phyloP scores from a whole-genome alignment of 2,329 filamentous ascomycete species.

The Ceratocystis colombiana region DNA sequence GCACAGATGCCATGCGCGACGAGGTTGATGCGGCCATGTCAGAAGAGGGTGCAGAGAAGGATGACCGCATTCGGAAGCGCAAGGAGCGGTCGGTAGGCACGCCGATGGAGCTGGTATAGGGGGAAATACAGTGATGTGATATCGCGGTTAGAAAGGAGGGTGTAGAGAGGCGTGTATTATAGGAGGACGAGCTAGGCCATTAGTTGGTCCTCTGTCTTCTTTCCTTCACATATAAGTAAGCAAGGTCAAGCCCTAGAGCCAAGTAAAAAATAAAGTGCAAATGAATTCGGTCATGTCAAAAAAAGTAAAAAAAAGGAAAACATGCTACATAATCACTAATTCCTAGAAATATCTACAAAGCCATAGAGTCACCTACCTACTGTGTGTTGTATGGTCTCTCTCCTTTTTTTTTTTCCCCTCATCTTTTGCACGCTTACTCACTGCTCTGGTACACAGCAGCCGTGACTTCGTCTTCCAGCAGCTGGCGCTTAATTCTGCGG shows the following conservation, averaged over 20 bases:
- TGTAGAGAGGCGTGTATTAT: background rate
- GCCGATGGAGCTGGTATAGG: constrained; percentile 41
- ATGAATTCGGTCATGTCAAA: background rate
- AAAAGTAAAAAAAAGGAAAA: background rate
- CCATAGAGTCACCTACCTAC: background rate
- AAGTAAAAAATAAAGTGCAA: background rate
- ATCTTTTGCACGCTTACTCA: background rate
- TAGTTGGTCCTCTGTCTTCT: no score
- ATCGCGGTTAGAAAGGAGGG: no score
- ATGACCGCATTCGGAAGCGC: constrained; percentile 43
- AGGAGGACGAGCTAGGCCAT: no score
- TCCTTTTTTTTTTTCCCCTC: background rate
- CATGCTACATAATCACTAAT: constrained; percentile 6
- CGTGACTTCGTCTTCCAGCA: constrained; percentile 26
- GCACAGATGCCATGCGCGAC: constrained; percentile 57
- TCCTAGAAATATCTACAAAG: constrained; percentile 1
- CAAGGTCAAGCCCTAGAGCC: background rate
- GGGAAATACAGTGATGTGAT: no score
- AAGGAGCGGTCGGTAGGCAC: constrained; percentile 49
- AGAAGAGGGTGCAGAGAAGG: constrained; percentile 52
- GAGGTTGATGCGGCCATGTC: constrained; percentile 58
- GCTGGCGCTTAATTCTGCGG: constrained; percentile 32
- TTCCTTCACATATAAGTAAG: background rate
- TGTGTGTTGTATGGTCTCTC: background rate
- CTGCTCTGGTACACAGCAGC: constrained; percentile 22